Percentiles rank a stretch among this genome's conserved stretches.
phyloP scores from a whole-genome alignment of 257 asterid genomes.

The Buddleja alternifolia region DNA sequence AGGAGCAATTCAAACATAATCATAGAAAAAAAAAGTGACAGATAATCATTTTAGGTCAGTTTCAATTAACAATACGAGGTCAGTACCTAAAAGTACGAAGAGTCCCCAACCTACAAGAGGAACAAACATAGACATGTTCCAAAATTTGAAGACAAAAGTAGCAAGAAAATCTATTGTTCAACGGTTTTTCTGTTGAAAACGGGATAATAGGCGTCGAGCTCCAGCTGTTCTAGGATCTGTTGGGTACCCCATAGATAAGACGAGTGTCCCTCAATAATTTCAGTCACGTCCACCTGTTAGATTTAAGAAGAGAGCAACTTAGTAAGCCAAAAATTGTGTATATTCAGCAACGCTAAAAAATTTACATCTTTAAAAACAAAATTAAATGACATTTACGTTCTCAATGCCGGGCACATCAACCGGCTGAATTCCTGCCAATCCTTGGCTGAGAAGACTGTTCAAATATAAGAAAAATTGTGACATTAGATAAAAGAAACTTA shows the following conservation, averaged over 20 bases:
- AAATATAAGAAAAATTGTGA: no score
- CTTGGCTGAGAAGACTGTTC: constrained; percentile 93
- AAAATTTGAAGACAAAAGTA: neutral
- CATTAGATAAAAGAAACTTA: no score
- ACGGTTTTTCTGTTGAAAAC: constrained; percentile 43
- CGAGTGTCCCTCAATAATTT: constrained; percentile 84
- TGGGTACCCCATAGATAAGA: constrained; percentile 81
- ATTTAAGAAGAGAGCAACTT: constrained; percentile 11
- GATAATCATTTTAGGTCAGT: no score
- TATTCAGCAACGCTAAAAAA: no score
- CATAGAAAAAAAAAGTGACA: no score
- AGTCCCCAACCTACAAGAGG: no score
- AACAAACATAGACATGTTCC: constrained; percentile 15
- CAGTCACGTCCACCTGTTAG: constrained; percentile 83
- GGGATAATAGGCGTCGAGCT: constrained; percentile 71
- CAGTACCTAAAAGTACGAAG: no score
- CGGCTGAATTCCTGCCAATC: constrained; percentile 94
- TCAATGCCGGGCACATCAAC: constrained; percentile 85
- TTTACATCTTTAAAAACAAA: neutral
- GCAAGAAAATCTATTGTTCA: constrained; percentile 27
- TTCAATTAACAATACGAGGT: no score
- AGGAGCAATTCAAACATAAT: no score
- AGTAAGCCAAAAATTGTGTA: no score
- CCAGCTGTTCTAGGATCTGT: constrained; percentile 76
- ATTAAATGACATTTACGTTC: constrained; percentile 55